phyloP scores from a whole-genome alignment of 2,329 filamentous ascomycete species.

The Aureobasidium uvarum region DNA sequence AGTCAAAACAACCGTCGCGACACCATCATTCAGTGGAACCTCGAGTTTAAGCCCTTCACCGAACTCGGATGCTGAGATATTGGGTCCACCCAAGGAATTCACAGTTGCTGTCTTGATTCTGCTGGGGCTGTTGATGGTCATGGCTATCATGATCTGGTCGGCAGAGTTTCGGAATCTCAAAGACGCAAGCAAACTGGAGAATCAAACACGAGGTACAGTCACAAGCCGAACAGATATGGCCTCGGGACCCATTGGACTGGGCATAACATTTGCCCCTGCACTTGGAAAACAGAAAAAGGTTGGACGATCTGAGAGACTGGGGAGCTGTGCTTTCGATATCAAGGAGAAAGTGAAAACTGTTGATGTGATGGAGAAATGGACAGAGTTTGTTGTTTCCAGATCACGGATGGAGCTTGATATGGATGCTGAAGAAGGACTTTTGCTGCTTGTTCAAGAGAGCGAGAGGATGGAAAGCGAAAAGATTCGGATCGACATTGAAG shows the following conservation, averaged over 20 bases:
- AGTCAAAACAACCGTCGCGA: no score
- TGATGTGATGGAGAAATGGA: not conserved
- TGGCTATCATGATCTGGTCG: not conserved
- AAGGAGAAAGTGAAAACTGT: not conserved
- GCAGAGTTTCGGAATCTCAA: not conserved
- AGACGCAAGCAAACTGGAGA: no score
- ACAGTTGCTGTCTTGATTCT: no score
- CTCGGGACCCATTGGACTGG: not conserved
- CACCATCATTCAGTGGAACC: no score
- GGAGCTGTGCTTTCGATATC: no score
- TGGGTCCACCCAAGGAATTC: no score
- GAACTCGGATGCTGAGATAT: no score
- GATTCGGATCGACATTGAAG: no score
- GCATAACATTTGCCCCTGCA: not conserved
- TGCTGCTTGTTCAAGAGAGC: not conserved
- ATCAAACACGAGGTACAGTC: not conserved
- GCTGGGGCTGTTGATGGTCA: not conserved
- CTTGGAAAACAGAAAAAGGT: not conserved
- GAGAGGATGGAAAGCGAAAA: not conserved
- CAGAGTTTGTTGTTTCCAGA: not conserved
- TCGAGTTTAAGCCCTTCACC: no score
- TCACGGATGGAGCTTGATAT: not conserved
- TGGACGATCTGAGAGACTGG: not conserved
- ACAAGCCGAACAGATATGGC: no score
- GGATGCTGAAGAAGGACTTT: not conserved